A percentile compares a stretch with the other conserved stretches of the same genome.
These are phyloP conservation scores for Ceratocystis variospora DNA, from an alignment of 2,329 filamentous ascomycete species.

Conservation along the genomic window DNA sequence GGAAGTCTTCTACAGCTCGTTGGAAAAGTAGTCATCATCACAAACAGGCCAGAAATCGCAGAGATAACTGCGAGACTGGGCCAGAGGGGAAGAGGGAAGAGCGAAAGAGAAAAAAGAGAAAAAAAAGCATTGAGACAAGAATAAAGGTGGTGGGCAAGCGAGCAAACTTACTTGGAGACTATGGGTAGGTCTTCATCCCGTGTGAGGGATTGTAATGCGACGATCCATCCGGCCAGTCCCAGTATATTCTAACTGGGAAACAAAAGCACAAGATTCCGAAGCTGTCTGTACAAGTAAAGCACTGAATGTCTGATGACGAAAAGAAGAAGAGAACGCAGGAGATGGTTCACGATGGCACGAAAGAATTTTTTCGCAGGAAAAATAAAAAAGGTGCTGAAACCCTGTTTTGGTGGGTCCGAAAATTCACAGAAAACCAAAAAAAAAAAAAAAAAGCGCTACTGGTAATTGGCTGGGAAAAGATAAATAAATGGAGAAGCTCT, in stretches of 20 bases:
- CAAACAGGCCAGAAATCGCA: slow-evolving; percentile 20
- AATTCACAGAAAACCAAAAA: background rate
- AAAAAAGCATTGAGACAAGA: slow-evolving; percentile 5
- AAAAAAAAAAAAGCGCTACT: background rate
- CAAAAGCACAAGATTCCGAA: background rate
- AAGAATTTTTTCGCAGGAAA: slow-evolving; percentile 3
- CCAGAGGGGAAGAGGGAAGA: background rate
- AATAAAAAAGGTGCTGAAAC: background rate
- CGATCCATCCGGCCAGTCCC: slow-evolving; percentile 14
- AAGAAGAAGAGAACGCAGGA: background rate
- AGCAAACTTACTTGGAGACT: background rate
- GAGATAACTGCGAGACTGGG: background rate
- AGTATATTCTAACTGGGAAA: slow-evolving; percentile 11
- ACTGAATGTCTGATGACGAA: background rate
- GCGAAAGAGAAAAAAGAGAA: slow-evolving; percentile 1
- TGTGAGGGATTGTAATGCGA: slow-evolving; percentile 14
- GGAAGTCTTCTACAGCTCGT: slow-evolving; percentile 20
- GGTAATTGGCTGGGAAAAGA: background rate
- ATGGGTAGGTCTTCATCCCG: slow-evolving; percentile 13
- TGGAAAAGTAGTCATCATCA: slow-evolving; percentile 46
- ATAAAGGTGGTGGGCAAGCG: background rate
- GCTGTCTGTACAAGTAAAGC: background rate
- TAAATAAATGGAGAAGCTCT: background rate
- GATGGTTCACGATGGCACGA: background rate
- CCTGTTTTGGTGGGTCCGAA: background rate